Base-by-base conservation (phyloP, 129 eudicot genomes). In the Chrysanthemum lavandulifolium region DNA sequence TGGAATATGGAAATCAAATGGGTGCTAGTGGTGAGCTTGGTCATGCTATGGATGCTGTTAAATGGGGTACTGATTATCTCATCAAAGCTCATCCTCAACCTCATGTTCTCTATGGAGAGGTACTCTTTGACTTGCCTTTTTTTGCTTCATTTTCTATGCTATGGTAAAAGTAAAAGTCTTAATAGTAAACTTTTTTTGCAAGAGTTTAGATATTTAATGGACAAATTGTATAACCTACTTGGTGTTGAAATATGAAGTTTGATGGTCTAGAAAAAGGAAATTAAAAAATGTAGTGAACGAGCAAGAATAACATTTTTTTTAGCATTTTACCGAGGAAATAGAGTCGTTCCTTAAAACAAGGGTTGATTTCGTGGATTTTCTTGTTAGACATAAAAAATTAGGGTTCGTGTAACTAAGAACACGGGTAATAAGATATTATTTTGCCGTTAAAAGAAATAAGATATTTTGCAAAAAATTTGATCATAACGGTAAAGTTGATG, bases 21-120 rank as follows among this genome's bases (percentile, higher is more conserved):
- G 75, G 65, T 21, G 88, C 61, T 16, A 85, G 83, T 29, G 88
- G 87, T 11, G 96, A 91, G 36, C 80, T 75, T 27, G 13, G 49
- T 0, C 81, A 91, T 56, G 92, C 96, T 6, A 78, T 86, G 55
- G 84, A 91, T 55, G 92, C 90, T 9, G 84, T 91, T 61, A 88
- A 88, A 63, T 91, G 97, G 97, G 97, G 93, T 0, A 84, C 96
- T 36, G 97, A 91, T 73, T 91, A 88, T 61, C 83, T 91, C 82
- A 83, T 91, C 45, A 91, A 91, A 76, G 93, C 96, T 12, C 96
- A 88, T 73, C 73, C 92, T 33, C 84, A 83, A 45, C 90, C 92
- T 52, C 79, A 84, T 84, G 87, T 84, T 49, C 77, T 91, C 0
- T 91, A 86, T 84, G 90, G 82, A 25, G 90, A 91, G 89, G 92